phyloP scores from a whole-genome alignment of 768 basidiomycete genomes.

The Russula vinacea region DNA sequence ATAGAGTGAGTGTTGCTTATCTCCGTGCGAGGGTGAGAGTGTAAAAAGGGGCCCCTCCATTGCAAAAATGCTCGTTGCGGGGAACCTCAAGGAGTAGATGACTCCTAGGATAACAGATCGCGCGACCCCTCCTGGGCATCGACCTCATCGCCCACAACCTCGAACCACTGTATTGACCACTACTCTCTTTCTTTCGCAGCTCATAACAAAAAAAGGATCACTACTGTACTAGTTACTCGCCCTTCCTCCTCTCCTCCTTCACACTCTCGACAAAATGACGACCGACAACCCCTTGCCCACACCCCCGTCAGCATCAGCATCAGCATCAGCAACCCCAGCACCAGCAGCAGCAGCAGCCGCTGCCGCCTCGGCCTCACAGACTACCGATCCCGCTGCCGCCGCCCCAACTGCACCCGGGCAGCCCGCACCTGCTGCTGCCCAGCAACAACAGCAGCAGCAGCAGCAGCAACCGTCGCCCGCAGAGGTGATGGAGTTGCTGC shows the following conservation, averaged over 20 bases:
- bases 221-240: not conserved
- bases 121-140: not conserved
- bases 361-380: constrained; percentile 9
- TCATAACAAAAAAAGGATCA: not conserved
- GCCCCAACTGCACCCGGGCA: not conserved
- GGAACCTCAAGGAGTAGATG: not conserved
- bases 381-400: not conserved
- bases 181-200: not conserved
- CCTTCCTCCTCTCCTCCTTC: too few species aligned
- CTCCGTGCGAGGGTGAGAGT: not conserved
- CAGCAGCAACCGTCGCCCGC: not conserved
- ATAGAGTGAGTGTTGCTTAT: not conserved
- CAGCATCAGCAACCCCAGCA: constrained; percentile 8
- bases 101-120: not conserved
- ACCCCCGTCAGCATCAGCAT: constrained; percentile 3
- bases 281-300: constrained; percentile 24
- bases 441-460: not conserved
- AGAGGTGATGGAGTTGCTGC: constrained; percentile 11
- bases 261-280: constrained; percentile 10
- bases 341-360: not conserved
- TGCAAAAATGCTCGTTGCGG: not conserved
- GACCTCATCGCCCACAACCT: not conserved
- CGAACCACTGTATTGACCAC: not conserved
- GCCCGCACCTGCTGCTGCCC: not conserved
- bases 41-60: not conserved